Evolutionary conservation across 2,329 filamentous ascomycete species (phyloP).

Genomic region (Catunica adiposa): DNA sequence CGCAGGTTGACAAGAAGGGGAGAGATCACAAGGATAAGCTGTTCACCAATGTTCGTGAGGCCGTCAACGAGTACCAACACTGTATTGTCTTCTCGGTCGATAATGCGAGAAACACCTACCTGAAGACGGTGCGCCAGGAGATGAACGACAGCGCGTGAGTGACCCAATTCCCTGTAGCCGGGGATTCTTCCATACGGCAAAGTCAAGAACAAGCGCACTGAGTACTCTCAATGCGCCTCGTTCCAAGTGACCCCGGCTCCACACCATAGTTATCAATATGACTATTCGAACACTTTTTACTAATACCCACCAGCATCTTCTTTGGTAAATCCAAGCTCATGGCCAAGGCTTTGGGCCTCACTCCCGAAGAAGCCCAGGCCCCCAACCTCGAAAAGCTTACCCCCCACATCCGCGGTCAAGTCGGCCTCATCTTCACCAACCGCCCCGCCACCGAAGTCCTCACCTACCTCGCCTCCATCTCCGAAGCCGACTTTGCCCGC

Average conservation of each 20-base stretch:
- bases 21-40: constrained; percentile 83
- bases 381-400: constrained; percentile 57
- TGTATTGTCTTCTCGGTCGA: constrained; percentile 88
- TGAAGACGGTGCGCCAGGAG: constrained; percentile 78
- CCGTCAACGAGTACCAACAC: constrained; percentile 70
- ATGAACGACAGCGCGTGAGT: constrained; percentile 67
- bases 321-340: constrained; percentile 99
- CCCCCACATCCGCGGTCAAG: constrained; percentile 58
- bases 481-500: constrained; percentile 76
- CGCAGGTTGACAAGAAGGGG: constrained; percentile 81
- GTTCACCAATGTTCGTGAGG: constrained; percentile 74
- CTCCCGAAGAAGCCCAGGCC: constrained; percentile 61
- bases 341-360: constrained; percentile 77
- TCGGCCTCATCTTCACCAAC: constrained; percentile 83
- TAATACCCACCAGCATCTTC: constrained; percentile 50
- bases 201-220: no score
- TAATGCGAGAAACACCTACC: constrained; percentile 95
- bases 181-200: background rate
- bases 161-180: background rate
- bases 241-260: background rate
- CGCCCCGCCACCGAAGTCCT: constrained; percentile 50
- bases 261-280: background rate
- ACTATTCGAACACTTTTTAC: background rate
- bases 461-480: constrained; percentile 54
- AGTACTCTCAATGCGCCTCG: no score